Base-by-base conservation (phyloP, 768 basidiomycete genomes). In the Crepidotus variabilis region DNA sequence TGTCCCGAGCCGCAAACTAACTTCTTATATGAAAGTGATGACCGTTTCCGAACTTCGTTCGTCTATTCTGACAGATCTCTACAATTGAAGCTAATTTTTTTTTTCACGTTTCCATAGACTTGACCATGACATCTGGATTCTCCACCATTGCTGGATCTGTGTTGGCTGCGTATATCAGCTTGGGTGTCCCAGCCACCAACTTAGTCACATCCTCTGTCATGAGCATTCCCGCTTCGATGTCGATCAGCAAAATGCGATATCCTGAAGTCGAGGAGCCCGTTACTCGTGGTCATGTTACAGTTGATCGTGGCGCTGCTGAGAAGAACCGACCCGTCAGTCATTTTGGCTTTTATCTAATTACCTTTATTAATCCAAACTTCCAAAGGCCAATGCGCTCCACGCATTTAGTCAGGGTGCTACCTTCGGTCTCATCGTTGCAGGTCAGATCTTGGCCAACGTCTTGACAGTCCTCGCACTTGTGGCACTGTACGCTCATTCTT, bases 181-280 rank as follows among this genome's bases (percentile, higher is more conserved):
- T 88, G 61, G 92, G 88, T 36, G 88, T 92, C 32, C 90, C 90
- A 8, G 69, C 90, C 4, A 80, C 87, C 69, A 94, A 90, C 65
- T 77, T 93, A 21, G 77, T 94, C 63, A 94, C 93, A 2, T 88
- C 94, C 5, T 92, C 91, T 7, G 88, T 95, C 57, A 96, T 96
- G 94, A 90, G 87, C 69, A 96, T 97, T 58, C 94, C 94, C 18
- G 94, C 94, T 0, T 94, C 92, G 13, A 94, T 96, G 67, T 83
- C 93, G 1, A 94, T 96, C 65, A 89, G 87, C 67, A 96, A 96
- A 72, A 77, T 95, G 63, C 90, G 93, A 46, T 61, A 86, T 33
- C 94, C 94, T 0, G 94, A 96, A 73, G 69, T 78, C 23, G 93
- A 94, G 18, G 90, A 90, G 61, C 93, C 93, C 24, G 81, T 93